A percentile compares a stretch with the other conserved stretches of the same genome.
phyloP scores from a whole-genome alignment of 257 asterid species.

The Solanum virginianum region DNA sequence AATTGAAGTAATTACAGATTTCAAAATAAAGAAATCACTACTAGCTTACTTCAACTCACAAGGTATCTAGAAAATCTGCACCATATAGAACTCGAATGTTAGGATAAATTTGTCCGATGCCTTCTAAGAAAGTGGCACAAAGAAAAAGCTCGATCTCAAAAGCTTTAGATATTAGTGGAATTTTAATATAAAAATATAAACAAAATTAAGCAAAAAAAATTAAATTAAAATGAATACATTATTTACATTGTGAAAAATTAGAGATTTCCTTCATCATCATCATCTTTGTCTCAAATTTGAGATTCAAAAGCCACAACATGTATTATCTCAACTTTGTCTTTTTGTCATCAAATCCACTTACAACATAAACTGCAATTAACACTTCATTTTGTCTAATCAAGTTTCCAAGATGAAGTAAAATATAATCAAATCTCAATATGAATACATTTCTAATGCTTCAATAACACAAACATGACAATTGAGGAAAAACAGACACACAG shows the following conservation, averaged over 20 bases:
- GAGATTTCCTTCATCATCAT: neutral
- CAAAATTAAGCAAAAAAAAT: neutral
- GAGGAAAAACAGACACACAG: neutral
- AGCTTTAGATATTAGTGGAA: too few relatives aligned
- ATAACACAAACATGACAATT: neutral
- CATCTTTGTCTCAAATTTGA: neutral
- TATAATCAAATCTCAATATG: neutral
- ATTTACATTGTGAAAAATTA: too few relatives aligned
- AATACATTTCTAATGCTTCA: neutral
- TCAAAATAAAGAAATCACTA: neutral
- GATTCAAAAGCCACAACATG: neutral
- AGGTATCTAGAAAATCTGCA: too few relatives aligned
- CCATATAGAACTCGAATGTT: fast-evolving
- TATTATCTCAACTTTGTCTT: neutral
- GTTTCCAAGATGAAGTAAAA: neutral
- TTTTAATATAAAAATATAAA: too few relatives aligned
- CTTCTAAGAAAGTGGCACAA: neutral
- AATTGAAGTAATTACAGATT: neutral
- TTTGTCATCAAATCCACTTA: constrained; percentile 3
- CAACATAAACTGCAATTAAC: neutral
- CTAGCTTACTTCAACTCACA: too few relatives aligned
- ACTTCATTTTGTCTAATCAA: neutral
- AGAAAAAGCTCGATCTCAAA: neutral
- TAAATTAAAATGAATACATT: neutral
- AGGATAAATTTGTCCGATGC: fast-evolving